Conservation (phyloP, 768 basidiomycete genomes). For the Kwoniella sp. region DNA sequence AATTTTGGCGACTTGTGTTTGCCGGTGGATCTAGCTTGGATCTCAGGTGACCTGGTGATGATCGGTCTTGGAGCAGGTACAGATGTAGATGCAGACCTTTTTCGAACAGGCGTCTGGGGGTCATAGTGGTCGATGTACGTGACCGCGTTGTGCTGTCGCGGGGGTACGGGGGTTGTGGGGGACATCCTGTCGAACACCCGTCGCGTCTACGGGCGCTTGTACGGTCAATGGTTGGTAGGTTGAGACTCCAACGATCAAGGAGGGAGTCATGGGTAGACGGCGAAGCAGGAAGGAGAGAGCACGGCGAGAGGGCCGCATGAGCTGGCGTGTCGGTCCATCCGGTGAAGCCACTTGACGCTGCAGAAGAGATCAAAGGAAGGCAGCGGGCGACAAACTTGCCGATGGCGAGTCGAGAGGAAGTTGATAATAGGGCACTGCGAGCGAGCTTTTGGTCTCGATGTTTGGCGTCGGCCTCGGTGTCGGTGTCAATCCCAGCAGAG, state of each 20-base stretch:
- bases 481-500: no score
- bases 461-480: no score
- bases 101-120: slow-evolving; percentile 1
- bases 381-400: neutral
- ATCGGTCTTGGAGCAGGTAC: neutral
- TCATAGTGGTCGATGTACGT: neutral
- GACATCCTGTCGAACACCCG: no score
- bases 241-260: neutral
- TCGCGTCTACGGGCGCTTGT: no score
- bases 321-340: slow-evolving; percentile 13
- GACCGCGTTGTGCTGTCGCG: neutral
- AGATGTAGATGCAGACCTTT: neutral
- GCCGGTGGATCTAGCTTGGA: neutral
- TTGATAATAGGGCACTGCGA: no score
- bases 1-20: neutral
- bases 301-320: slow-evolving; percentile 8
- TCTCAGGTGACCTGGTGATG: neutral
- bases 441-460: no score
- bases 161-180: slow-evolving; percentile 8
- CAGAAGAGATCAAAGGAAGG: neutral
- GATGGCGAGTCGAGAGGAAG: neutral
- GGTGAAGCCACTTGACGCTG: neutral
- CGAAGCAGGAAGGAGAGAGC: neutral
- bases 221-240: neutral
- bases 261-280: slow-evolving; percentile 25